phyloP scores from a whole-genome alignment of 768 basidiomycete species.

The Boletellus emodensis region DNA sequence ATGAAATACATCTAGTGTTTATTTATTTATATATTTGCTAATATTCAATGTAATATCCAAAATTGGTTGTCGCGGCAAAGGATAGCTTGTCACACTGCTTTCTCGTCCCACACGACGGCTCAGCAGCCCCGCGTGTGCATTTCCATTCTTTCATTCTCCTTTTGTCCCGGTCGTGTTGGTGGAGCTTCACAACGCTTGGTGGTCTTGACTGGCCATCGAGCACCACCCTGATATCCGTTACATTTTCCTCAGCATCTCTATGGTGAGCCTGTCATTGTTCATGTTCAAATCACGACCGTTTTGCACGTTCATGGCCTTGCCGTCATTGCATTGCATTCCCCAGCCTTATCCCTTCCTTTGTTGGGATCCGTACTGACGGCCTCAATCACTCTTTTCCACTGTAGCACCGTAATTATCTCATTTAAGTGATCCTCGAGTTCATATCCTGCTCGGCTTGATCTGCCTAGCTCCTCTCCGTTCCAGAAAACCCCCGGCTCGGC shows the following conservation, averaged over 20 bases:
- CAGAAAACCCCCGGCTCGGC: conserved; percentile 18
- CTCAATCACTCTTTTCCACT: conserved; percentile 10
- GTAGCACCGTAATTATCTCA: conserved; percentile 30
- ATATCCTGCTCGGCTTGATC: conserved; percentile 25
- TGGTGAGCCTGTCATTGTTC: conserved; percentile 22
- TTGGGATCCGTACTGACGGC: conserved; percentile 14
- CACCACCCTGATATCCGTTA: conserved; percentile 5
- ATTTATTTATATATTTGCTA: conserved; percentile 4
- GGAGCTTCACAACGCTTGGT: conserved; percentile 13
- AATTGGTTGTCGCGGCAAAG: not conserved
- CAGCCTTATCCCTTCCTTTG: conserved; percentile 9
- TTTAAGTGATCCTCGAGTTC: conserved; percentile 25
- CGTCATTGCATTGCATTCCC: conserved; percentile 22
- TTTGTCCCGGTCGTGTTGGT: conserved; percentile 3
- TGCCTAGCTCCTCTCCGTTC: conserved; percentile 13
- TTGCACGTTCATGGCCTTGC: conserved; percentile 23
- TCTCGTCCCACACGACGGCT: conserved; percentile 15
- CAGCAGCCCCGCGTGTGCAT: conserved; percentile 14
- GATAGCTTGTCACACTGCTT: not conserved
- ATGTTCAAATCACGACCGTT: conserved; percentile 1
- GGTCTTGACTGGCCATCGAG: conserved; percentile 26
- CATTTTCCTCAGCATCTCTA: conserved; percentile 17
- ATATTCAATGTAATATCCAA: conserved; percentile 3
- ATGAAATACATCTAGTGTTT: conserved; percentile 3
- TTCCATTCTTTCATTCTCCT: conserved; percentile 11